Base-by-base conservation (phyloP, 352 stramenopile genomes). In the Globisporangium orthogonon region DNA sequence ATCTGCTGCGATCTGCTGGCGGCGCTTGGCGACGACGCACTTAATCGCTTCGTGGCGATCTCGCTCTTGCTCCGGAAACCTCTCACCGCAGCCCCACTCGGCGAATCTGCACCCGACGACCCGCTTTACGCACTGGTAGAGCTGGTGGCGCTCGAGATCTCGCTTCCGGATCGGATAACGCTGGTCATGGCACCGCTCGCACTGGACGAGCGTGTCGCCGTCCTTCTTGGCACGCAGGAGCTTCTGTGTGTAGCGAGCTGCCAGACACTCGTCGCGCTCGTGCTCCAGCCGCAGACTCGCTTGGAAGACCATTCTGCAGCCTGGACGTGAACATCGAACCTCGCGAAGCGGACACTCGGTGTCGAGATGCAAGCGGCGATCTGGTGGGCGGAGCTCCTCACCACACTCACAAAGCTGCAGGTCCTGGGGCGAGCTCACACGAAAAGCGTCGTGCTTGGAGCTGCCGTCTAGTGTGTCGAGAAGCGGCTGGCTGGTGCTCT, bases 391-490 rank as follows among this genome's bases (percentile, higher is more conserved):
- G 4, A 92, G 62, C 52, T 90, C 82, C 23, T 86, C 69, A 4
- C 71, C 75, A 35, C 82, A 92, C 40, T 65, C 63, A 37, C 78
- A 86, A 0, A 84, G 57, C 46, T 66, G 48, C 3, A 82, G 30
- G 30, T 82, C 73, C 39, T 69, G 61, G 43, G 49, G 17, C n/a
- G 62, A 58, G 59, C 35, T 33, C 7, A 40, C 57, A 5, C 29
- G 11, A 35, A 17, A 47, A 17, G 29, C 33, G 13, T 1, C 10
- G 37, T 33, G 17, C 28, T 54, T 60, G 29, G 30, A 18, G 33
- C 23, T 60, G 28, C 10, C 17, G 55, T 15, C 33, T 11, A 11
- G 4, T 50, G 58, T 2, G 52, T 6, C 61, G 7, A 55, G 59
- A 54, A 4, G 62, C 49, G 1, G 63, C 48, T 37, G 65, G 59